Percentiles rank a stretch among this genome's conserved stretches.
These are phyloP conservation scores for Botrytis sinoallii DNA, from an alignment of 2,329 filamentous ascomycete genomes.

Conservation along the genomic window DNA sequence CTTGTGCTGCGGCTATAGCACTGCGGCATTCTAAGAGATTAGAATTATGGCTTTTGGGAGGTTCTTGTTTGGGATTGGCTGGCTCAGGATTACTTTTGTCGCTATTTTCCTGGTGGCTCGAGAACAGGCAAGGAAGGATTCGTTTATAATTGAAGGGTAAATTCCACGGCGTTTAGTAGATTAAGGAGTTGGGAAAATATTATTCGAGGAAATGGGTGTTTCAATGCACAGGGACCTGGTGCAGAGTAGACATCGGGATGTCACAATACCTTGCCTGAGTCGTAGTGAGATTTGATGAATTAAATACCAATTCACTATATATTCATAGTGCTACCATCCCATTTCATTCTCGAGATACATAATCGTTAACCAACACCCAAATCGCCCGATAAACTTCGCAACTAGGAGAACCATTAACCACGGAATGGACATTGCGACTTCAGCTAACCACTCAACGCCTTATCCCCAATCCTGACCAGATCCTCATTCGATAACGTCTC, in stretches of 20 bases:
- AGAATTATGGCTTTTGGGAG: neutral
- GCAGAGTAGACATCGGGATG: neutral
- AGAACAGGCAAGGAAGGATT: neutral
- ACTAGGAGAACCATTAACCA: neutral
- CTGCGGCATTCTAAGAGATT: neutral
- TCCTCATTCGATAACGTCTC: slow-evolving; percentile 6
- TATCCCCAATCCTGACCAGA: neutral
- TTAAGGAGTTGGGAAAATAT: neutral
- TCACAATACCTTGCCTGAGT: neutral
- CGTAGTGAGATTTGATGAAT: neutral
- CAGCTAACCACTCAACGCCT: neutral
- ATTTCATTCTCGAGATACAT: neutral
- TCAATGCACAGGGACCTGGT: neutral
- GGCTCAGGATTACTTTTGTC: neutral
- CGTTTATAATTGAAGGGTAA: neutral
- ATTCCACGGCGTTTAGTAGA: neutral
- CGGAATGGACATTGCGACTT: neutral
- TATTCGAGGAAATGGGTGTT: neutral
- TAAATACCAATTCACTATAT: neutral
- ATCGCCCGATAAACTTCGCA: neutral
- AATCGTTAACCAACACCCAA: neutral
- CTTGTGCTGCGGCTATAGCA: neutral
- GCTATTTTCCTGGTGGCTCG: neutral
- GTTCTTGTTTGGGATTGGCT: neutral
- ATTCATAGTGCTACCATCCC: neutral